Conservation (phyloP, 192 early-diverging fungal genomes). For the Coemansia sp. region DNA sequence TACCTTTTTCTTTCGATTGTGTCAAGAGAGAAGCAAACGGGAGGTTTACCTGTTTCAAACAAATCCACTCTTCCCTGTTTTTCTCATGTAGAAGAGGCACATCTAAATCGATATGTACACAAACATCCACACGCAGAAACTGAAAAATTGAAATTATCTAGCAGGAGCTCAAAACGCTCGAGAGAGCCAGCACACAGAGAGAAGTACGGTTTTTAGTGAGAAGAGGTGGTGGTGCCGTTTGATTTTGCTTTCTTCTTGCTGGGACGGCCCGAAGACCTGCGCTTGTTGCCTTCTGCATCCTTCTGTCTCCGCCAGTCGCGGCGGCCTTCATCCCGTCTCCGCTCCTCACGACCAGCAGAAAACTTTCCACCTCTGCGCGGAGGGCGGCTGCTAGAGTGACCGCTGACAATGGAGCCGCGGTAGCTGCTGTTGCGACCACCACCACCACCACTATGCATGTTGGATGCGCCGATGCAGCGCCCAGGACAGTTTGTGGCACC, state of each 20-base stretch:
- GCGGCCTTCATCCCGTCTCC: slow-evolving; percentile 15
- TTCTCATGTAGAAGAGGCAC: not conserved
- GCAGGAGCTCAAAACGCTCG: too few relatives aligned
- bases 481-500: slow-evolving; percentile 32
- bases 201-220: not conserved
- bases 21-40: not conserved
- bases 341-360: slow-evolving; percentile 11
- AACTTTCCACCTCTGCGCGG: not conserved
- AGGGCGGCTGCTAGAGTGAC: slow-evolving; percentile 3
- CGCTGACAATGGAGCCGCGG: slow-evolving; percentile 3
- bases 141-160: not conserved
- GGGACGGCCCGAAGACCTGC: not conserved
- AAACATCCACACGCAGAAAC: not conserved
- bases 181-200: too few relatives aligned
- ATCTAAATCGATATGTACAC: too few relatives aligned
- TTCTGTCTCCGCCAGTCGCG: slow-evolving; percentile 7
- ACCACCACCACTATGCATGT: slow-evolving; percentile 2
- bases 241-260: not conserved
- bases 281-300: not conserved
- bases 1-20: not conserved
- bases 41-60: slow-evolving; percentile 1
- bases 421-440: too few relatives aligned
- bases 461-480: slow-evolving; percentile 10
- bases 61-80: too few relatives aligned
- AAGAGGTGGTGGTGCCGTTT: not conserved